These are phyloP conservation scores for Brassica carinata DNA, from an alignment of 345 rosid genomes.

Conservation along the genomic window DNA sequence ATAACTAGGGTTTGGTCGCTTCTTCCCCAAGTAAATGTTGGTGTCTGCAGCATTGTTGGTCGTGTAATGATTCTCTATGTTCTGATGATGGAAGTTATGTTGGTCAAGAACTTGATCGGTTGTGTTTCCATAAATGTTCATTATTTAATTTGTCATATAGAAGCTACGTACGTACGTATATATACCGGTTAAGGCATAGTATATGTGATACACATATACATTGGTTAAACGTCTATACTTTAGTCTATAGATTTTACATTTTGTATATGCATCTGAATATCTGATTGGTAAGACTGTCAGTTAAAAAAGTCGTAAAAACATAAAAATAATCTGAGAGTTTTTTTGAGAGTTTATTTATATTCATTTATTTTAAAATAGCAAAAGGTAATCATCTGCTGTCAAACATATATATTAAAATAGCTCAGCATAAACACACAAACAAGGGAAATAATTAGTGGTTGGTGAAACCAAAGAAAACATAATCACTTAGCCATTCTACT, in stretches of 20 bases:
- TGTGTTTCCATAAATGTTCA: constrained; percentile 67
- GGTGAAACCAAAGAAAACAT: background rate
- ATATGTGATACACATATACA: constrained; percentile 18
- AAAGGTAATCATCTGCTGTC: background rate
- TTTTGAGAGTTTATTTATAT: background rate
- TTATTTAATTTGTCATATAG: constrained; percentile 9
- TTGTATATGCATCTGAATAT: background rate
- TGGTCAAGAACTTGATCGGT: constrained; percentile 56
- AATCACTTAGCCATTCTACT: constrained; percentile 1
- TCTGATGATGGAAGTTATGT: constrained; percentile 54
- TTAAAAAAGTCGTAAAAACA: background rate
- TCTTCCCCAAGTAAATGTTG: constrained; percentile 63
- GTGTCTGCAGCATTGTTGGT: constrained; percentile 45
- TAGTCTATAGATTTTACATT: background rate
- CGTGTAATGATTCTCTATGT: constrained; percentile 64
- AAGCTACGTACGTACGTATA: constrained; percentile 18
- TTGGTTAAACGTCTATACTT: background rate
- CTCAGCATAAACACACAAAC: background rate
- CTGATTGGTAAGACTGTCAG: constrained; percentile 3
- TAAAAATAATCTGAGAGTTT: too few species aligned
- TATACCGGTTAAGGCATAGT: constrained; percentile 32
- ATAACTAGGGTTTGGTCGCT: constrained; percentile 58
- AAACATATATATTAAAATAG: background rate
- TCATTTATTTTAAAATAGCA: background rate
- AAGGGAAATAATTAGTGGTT: background rate